A percentile compares a stretch with the other conserved stretches of the same genome.
phyloP scores from a whole-genome alignment of 2,329 filamentous ascomycete genomes.

The Chrysosporium keratinophilum region DNA sequence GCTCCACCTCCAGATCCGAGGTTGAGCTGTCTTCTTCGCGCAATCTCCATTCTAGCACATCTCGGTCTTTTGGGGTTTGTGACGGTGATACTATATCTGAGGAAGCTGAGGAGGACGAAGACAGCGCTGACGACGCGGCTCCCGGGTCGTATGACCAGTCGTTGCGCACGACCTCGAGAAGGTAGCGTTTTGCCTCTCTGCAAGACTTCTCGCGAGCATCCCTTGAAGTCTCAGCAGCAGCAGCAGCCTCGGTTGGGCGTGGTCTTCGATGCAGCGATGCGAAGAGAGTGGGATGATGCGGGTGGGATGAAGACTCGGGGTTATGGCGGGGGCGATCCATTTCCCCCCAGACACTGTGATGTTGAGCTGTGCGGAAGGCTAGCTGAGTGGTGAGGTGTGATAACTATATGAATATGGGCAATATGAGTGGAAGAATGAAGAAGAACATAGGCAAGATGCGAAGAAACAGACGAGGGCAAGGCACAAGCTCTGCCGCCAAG shows the following conservation, averaged over 20 bases:
- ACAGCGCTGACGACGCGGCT: slow-evolving; percentile 1
- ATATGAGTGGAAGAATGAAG: not conserved
- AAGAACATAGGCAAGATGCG: not conserved
- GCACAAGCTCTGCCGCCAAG: not conserved
- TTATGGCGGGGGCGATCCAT: slow-evolving; percentile 9
- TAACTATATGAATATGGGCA: not conserved
- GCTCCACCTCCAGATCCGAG: slow-evolving; percentile 12
- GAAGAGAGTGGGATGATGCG: slow-evolving; percentile 15
- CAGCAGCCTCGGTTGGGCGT: slow-evolving; percentile 14
- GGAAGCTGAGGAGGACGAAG: slow-evolving; percentile 3
- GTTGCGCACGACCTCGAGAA: slow-evolving; percentile 33
- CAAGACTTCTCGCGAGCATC: slow-evolving; percentile 33
- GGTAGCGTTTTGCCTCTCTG: slow-evolving; percentile 33
- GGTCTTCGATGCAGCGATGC: slow-evolving; percentile 19
- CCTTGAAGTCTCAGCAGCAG: not conserved
- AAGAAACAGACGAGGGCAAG: not conserved
- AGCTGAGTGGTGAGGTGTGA: not conserved
- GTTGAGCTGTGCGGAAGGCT: not conserved
- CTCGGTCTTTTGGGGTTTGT: not conserved
- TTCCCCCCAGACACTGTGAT: not conserved
- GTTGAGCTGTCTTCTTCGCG: slow-evolving; percentile 16
- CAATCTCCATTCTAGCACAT: slow-evolving; percentile 16
- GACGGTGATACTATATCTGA: not conserved
- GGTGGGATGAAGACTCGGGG: slow-evolving; percentile 2
- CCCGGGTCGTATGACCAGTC: slow-evolving; percentile 33